Evolutionary conservation across 768 basidiomycete genomes (phyloP), one percentile per base, ranked within the genome.

Genomic region (Kwoniella pini): DNA sequence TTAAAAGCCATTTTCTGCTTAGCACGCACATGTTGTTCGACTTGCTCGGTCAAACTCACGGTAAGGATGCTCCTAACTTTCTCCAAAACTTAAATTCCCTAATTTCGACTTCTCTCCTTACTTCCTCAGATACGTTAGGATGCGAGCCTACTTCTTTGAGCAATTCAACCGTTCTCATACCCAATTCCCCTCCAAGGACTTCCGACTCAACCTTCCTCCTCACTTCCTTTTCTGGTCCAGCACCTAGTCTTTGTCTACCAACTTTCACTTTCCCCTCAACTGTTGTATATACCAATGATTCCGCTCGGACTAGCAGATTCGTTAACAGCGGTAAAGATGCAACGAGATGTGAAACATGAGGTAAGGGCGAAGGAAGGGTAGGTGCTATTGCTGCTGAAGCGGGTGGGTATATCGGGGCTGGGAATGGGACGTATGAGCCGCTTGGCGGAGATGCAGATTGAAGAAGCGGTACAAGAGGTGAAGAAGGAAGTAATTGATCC

Each of bases 221-320:
- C 42, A 75, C 70, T 22, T 74, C 70, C 54, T 75, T 75, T 58
- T 72, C 71, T 12, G 67, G 54, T n/a, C 70, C 78, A 5, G 49
- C 76, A 9, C 86, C 86, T 13, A 99, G 81, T 21, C 96, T 84
- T 63, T 83, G 88, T 44, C 93, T 83, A 15, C 91, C 85, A 66
- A 84, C 90, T 27, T 86, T 84, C 38, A 95, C 82, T 73, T 96
- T 91, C 57, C 53, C 0, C 72, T 74, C 36, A 17, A 58, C 55
- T 9, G 46, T 62, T 0, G 40, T 60, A 44, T 62, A 46, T 4
- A 69, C 68, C 44, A 63, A 46, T 1, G 56, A 48, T 57, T 68
- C 62, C 7, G 56, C 54, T 22, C 65, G 63, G 30, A 68, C 64
- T 1, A 90, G 80, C 36, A 94, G 82, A 72, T 95, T 89, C 69